Conservation (phyloP, 2,329 filamentous ascomycete species). For the Gnomoniopsis smithogilvyi region DNA sequence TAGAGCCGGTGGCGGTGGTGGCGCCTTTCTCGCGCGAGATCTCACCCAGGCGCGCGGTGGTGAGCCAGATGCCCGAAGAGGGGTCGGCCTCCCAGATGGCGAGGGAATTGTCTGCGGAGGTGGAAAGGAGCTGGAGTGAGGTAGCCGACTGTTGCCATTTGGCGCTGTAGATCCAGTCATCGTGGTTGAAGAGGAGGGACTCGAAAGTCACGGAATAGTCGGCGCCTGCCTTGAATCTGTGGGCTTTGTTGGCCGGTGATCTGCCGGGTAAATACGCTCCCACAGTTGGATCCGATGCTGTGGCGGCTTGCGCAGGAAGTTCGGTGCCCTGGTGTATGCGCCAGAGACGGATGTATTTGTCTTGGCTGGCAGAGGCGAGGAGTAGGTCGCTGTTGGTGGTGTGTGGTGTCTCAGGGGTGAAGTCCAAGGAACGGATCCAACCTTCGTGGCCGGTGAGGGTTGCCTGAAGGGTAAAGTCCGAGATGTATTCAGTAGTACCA, state of each 20-base stretch:
- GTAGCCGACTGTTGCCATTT: slow-evolving; percentile 57
- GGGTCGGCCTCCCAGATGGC: slow-evolving; percentile 88
- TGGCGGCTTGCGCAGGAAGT: slow-evolving; percentile 53
- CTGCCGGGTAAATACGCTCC: slow-evolving; percentile 63
- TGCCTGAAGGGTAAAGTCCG: slow-evolving; percentile 66
- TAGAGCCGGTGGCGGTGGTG: slow-evolving; percentile 92
- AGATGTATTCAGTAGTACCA: slow-evolving; percentile 20
- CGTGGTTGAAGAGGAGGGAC: slow-evolving; percentile 87
- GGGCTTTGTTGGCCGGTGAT: slow-evolving; percentile 84
- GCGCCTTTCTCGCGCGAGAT: slow-evolving; percentile 94
- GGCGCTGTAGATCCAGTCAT: slow-evolving; percentile 96
- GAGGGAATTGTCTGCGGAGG: slow-evolving; percentile 93
- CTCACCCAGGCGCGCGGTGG: slow-evolving; percentile 80
- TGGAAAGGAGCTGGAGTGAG: slow-evolving; percentile 70
- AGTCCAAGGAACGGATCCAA: slow-evolving; percentile 86
- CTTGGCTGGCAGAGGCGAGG: slow-evolving; percentile 90
- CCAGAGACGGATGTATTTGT: slow-evolving; percentile 96
- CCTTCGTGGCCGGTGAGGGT: slow-evolving; percentile 87
- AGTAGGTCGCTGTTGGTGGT: slow-evolving; percentile 63
- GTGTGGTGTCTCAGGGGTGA: slow-evolving; percentile 59
- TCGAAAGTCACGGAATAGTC: slow-evolving; percentile 89
- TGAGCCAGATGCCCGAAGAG: slow-evolving; percentile 86
- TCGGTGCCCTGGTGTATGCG: slow-evolving; percentile 71
- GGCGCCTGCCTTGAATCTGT: slow-evolving; percentile 62
- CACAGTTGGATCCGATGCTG: slow-evolving; percentile 52